phyloP scores from a whole-genome alignment of 345 rosid species.

The Litchi chinensis region DNA sequence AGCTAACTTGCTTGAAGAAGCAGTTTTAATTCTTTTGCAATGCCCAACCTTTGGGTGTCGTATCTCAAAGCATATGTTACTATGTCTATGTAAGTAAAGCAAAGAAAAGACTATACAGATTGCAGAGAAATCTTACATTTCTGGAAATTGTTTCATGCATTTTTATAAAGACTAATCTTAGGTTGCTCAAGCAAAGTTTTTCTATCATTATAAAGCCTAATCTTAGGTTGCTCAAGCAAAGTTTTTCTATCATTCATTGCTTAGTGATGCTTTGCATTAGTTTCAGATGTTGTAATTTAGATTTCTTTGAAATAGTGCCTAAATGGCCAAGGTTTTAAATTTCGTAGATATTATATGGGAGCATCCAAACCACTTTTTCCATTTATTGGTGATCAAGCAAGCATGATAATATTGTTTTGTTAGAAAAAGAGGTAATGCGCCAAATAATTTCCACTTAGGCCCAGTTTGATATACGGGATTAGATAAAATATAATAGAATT shows the following conservation, averaged over 20 bases:
- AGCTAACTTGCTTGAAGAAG: background rate
- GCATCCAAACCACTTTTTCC: too few species aligned
- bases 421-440: too few species aligned
- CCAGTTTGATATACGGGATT: too few species aligned
- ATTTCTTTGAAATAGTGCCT: too few species aligned
- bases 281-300: background rate
- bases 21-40: background rate
- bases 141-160: background rate
- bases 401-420: too few species aligned
- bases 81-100: background rate
- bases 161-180: background rate
- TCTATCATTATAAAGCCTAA: background rate
- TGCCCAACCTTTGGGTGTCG: constrained; percentile 2
- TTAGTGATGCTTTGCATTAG: background rate
- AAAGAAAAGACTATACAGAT: background rate
- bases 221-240: background rate
- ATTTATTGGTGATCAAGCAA: background rate
- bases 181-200: background rate
- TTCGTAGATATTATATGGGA: too few species aligned
- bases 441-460: too few species aligned
- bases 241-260: background rate
- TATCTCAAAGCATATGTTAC: background rate
- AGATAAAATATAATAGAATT: too few species aligned
- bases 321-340: too few species aligned
- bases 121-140: background rate